phyloP scores from a whole-genome alignment of 192 early-diverging fungal genomes.

The Backusella liffmaniae region DNA sequence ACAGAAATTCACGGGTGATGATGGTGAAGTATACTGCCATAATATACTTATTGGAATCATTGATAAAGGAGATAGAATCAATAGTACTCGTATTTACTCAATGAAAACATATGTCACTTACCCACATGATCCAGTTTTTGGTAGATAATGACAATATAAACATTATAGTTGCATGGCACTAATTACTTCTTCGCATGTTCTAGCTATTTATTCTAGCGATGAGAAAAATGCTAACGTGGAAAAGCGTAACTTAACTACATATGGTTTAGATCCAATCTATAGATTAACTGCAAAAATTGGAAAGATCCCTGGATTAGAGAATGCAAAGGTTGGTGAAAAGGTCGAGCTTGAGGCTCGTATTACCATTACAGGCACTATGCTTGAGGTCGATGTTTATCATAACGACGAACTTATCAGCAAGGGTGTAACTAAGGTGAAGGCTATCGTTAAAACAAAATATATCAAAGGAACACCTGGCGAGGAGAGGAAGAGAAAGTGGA shows the following conservation, averaged over 20 bases:
- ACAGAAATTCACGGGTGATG: neutral
- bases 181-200: neutral
- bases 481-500: neutral
- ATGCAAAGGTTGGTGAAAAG: neutral
- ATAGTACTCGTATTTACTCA: neutral
- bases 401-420: neutral
- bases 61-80: neutral
- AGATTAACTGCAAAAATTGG: neutral
- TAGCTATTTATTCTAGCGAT: neutral
- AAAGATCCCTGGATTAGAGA: neutral
- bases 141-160: neutral
- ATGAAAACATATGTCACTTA: neutral
- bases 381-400: neutral
- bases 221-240: neutral
- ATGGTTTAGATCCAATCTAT: neutral
- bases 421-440: neutral
- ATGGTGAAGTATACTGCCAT: neutral
- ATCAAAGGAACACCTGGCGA: neutral
- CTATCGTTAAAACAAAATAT: neutral
- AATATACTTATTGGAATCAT: neutral
- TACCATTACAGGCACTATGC: neutral
- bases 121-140: neutral
- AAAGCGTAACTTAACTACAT: neutral
- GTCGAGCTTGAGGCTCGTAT: neutral
- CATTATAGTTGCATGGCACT: neutral